Percentiles rank a stretch among this genome's conserved stretches.
phyloP scores from a whole-genome alignment of 306 rosid species.

The Rosa lucieae region DNA sequence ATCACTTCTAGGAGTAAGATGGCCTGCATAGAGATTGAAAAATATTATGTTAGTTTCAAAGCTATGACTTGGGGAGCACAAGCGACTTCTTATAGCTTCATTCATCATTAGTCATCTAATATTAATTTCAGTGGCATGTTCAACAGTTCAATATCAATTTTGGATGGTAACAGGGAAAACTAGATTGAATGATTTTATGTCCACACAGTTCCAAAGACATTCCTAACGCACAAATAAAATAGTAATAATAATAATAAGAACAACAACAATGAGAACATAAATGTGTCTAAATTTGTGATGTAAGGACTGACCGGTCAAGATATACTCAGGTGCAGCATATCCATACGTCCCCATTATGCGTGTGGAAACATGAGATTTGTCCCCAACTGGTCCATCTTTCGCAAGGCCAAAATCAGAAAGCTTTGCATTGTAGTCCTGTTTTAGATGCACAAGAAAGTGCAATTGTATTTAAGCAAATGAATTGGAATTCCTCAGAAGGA shows the following conservation, averaged over 20 bases:
- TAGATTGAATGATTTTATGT: not conserved
- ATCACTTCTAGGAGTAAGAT: slow-evolving; percentile 87
- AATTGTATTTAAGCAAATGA: slow-evolving; percentile 8
- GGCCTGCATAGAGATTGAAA: slow-evolving; percentile 58
- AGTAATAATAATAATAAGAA: too few relatives aligned
- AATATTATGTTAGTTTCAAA: not conserved
- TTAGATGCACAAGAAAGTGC: slow-evolving; percentile 15
- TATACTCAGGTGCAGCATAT: slow-evolving; percentile 97
- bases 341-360: slow-evolving; percentile 98
- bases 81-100: not conserved
- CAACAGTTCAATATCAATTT: not conserved
- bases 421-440: slow-evolving; percentile 93
- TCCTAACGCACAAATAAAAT: not conserved
- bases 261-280: not conserved
- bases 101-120: not conserved
- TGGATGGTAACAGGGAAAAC: not conserved
- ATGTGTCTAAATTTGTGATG: slow-evolving; percentile 4
- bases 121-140: not conserved
- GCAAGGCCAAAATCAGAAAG: slow-evolving; percentile 98
- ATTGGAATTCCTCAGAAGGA: not conserved
- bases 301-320: slow-evolving; percentile 67
- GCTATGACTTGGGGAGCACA: not conserved
- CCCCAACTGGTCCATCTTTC: slow-evolving; percentile 96
- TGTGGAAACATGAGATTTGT: slow-evolving; percentile 93
- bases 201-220: not conserved